Conservation (phyloP, 768 basidiomycete genomes). For the Peribolospora kevripleyi region DNA sequence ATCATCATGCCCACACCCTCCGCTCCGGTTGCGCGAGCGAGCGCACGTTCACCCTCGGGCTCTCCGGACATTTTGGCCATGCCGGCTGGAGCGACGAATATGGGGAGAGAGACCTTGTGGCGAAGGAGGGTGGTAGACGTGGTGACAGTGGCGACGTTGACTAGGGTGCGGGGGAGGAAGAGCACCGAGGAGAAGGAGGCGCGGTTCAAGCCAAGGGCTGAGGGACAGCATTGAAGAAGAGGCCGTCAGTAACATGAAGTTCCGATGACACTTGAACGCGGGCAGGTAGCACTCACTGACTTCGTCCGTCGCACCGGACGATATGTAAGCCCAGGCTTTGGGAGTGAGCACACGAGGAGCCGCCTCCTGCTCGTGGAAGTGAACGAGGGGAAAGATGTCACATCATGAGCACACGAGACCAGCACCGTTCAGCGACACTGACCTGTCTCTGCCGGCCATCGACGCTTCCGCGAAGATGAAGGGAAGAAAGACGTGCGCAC, state of each 20-base stretch:
- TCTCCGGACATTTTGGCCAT: slow-evolving; percentile 16
- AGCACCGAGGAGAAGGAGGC: slow-evolving; percentile 17
- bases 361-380: slow-evolving; percentile 14
- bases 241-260: too few relatives aligned
- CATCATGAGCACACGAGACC: slow-evolving; percentile 4
- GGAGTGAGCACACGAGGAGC: slow-evolving; percentile 10
- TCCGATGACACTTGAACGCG: neutral
- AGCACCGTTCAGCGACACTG: too few relatives aligned
- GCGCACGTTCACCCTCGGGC: slow-evolving; percentile 10
- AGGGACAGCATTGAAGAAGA: neutral
- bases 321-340: slow-evolving; percentile 20
- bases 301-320: slow-evolving; percentile 18
- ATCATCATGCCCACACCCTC: too few relatives aligned
- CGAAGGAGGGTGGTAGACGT: slow-evolving; percentile 18
- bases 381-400: neutral
- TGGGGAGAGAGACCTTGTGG: slow-evolving; percentile 15
- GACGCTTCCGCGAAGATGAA: too few relatives aligned
- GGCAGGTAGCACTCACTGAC: slow-evolving; percentile 11
- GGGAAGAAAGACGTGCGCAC: too few relatives aligned
- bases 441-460: too few relatives aligned
- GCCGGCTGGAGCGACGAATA: slow-evolving; percentile 20
- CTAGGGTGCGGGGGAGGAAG: slow-evolving; percentile 19
- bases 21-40: slow-evolving; percentile 13
- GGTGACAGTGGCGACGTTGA: slow-evolving; percentile 17
- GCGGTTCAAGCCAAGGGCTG: slow-evolving; percentile 15